phyloP scores from a whole-genome alignment of 2,329 filamentous ascomycete genomes.

The Lachnellula hyalina region DNA sequence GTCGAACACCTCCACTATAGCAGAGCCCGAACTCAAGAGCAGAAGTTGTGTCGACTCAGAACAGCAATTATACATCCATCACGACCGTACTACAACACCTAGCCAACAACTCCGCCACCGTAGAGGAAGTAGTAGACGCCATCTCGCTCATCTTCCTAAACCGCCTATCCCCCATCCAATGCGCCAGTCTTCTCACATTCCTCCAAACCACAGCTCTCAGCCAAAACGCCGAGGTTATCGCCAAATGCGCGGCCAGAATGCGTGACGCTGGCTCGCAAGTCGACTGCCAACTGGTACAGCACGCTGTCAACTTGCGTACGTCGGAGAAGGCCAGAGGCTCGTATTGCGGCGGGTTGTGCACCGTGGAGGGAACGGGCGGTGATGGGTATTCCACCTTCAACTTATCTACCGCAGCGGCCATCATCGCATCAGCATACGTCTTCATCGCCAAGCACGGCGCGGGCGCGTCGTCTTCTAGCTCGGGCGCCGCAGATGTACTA shows the following conservation, averaged over 20 bases:
- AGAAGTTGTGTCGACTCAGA: neutral
- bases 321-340: neutral
- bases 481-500: neutral
- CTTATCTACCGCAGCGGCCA: neutral
- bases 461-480: neutral
- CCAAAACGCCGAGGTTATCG: neutral
- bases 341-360: neutral
- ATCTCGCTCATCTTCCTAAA: neutral
- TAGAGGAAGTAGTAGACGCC: neutral
- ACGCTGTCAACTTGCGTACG: neutral
- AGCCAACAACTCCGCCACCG: neutral
- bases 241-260: neutral
- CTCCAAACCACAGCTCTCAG: neutral
- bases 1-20: neutral
- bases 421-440: neutral
- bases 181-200: neutral
- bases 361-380: neutral
- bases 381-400: neutral
- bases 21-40: neutral
- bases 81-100: neutral
- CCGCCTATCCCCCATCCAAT: neutral
- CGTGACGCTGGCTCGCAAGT: neutral
- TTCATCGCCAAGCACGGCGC: neutral
- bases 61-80: neutral
- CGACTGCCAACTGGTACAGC: neutral